Evolutionary conservation across 768 basidiomycete genomes (phyloP), one percentile per base, ranked within the genome.

Genomic region (Leccinum rimulosum): DNA sequence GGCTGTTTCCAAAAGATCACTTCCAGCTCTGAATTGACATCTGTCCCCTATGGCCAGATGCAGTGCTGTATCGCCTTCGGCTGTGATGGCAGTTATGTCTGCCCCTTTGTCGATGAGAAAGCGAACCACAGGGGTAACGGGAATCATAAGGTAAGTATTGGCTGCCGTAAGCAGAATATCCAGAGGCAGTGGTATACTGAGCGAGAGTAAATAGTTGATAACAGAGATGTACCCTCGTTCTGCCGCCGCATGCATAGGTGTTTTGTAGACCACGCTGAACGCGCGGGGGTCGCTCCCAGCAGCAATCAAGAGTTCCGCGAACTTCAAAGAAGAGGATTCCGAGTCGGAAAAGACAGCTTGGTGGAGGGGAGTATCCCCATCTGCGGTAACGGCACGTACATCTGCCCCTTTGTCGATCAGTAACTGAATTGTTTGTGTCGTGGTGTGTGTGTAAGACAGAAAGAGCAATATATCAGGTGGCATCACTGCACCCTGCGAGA

Each of bases 261-360:
- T 27, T 27, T 27, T 3, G 47, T 22, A 6, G 0, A 12, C 3
- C 25, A n/a, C 12, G 25, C 0, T 15, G 22, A 27, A 2, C 11
- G 6, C 22, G 27, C 3, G 10, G 4, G 47, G 47, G n/a, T 48
- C 14, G 25, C 47, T 48, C 12, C 25, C 47, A 25, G 47, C 47
- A 25, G 11, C 12, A 25, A 25, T 27, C 47, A 48, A 27, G 47
- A 48, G 6, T 11, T 48, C 1, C 0, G 10, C 25, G 0, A 48
- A 25, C 8, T 48, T 14, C 25, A 48, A 27, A 6, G 47, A 25
- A 25, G 25, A 25, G 14, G 19, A 45, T 19, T 45, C 43, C 0
- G 5, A 0, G 10, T 2, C 1, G 33, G 33, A 35, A 12, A 0
- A 35, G 19, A 45, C 6, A 6, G 1, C 19, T 0, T 0, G n/a